Conservation (phyloP, 106 monocot species). For the Dioscorea alata region DNA sequence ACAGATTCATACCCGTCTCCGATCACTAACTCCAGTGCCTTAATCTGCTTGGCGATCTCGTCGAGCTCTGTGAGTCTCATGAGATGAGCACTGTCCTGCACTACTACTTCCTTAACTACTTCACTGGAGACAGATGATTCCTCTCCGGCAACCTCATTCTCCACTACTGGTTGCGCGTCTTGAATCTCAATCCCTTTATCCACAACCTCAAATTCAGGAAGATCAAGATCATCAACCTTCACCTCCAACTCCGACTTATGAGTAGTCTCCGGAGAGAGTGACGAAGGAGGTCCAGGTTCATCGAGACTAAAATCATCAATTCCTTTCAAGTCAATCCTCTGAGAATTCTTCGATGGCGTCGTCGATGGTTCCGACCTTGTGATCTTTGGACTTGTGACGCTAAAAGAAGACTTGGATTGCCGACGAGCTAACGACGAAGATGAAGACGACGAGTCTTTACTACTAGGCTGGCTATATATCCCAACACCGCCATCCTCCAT, state of each 20-base stretch:
- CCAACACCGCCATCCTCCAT: conserved; percentile 84
- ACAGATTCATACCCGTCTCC: conserved; percentile 7
- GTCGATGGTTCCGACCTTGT: conserved; percentile 15
- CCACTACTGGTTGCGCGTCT: not conserved
- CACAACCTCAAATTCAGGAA: conserved; percentile 73
- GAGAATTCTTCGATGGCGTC: conserved; percentile 15
- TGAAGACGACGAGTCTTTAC: not conserved
- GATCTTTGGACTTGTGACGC: conserved; percentile 63
- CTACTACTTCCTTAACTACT: conserved; percentile 66
- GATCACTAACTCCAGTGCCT: conserved; percentile 57
- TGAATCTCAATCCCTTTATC: conserved; percentile 77
- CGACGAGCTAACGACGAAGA: conserved; percentile 41
- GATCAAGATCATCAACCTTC: conserved; percentile 42
- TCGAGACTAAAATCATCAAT: conserved; percentile 88
- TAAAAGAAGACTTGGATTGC: conserved; percentile 80
- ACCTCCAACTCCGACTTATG: conserved; percentile 20
- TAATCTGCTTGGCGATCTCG: conserved; percentile 71
- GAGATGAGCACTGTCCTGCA: conserved; percentile 38
- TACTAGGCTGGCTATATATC: conserved; percentile 32
- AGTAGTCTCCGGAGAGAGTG: not conserved
- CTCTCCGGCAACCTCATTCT: conserved; percentile 1
- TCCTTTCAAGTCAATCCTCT: conserved; percentile 34
- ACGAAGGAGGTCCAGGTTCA: conserved; percentile 23
- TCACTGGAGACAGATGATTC: conserved; percentile 41
- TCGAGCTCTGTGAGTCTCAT: conserved; percentile 61